Base-by-base conservation (phyloP, 2,329 filamentous ascomycete genomes). In the Dactylonectria macrodidyma region DNA sequence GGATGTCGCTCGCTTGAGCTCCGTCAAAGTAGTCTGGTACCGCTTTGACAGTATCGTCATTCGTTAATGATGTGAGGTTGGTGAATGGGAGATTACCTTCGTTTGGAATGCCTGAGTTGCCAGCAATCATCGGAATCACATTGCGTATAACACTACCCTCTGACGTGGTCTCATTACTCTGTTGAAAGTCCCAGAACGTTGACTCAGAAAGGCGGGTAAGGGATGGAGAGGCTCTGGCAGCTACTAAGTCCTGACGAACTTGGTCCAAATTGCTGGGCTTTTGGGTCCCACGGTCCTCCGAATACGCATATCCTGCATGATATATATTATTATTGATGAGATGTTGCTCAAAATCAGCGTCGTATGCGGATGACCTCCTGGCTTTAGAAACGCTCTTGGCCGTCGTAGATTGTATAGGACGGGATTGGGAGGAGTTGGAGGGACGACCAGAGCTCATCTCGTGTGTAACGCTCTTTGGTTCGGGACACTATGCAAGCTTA, bases 21-120 rank as follows among this genome's bases (percentile, higher is more conserved):
- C 80, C 76, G 44, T 81, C 72, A 66, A 77, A 81, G 19, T 74
- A 66, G 69, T 81, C 78, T 16, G 79, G 80, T 61, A 73, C 74
- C 1, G 75, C 19, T 14, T 3, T 44, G 3, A 34, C 44, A 14
- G 52, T 50, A 1, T 3, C 9, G 2, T n/a, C 26, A 11, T 52
- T 10, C 5, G 62, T 54, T 14, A 65, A 3, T 7, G 54, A 51
- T 2, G 5, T 24, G 5, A 65, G 33, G 24, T 65, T 59, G 8
- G 14, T 59, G 34, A 65, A 59, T 10, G 4, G 16, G 9, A 41
- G 2, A 6, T 38, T 38, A 3, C 14, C 16, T 8, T 14, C 19
- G 5, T 24, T 36, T 3, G n/a, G n/a, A 38, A 36, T 11, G 14
- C 19, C 16, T 24, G 33, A 33, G n/a, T 38, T 19, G 14, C 33